A percentile compares a stretch with the other conserved stretches of the same genome.
Conservation (phyloP, 768 basidiomycete species). For the Kwoniella dejecticola region DNA sequence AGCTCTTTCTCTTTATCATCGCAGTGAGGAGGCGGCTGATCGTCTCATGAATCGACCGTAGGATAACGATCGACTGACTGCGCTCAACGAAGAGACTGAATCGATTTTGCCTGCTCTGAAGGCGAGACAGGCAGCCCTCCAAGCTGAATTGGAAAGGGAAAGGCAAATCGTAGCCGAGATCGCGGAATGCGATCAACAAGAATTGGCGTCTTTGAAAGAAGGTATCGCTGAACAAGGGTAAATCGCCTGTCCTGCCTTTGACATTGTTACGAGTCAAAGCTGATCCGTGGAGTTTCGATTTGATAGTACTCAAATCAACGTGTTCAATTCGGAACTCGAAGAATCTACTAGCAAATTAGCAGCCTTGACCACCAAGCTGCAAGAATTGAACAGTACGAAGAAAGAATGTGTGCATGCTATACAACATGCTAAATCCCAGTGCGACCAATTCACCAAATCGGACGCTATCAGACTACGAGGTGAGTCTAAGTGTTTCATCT, state of each 20-base stretch:
- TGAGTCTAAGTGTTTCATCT: conserved; percentile 23
- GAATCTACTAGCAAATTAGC: conserved; percentile 47
- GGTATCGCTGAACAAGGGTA: conserved; percentile 48
- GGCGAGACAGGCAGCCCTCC: conserved; percentile 41
- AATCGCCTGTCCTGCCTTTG: conserved; percentile 4
- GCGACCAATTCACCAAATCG: conserved; percentile 53
- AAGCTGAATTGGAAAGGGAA: conserved; percentile 50
- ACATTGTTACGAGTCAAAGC: too few relatives aligned
- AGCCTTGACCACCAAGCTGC: conserved; percentile 43
- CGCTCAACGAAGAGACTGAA: conserved; percentile 25
- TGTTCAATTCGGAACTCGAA: conserved; percentile 45
- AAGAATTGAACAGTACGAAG: conserved; percentile 41
- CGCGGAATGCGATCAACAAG: conserved; percentile 50
- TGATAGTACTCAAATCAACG: conserved; percentile 50
- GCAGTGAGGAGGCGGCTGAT: too few relatives aligned
- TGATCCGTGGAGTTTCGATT: too few relatives aligned
- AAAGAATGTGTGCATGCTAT: conserved; percentile 42
- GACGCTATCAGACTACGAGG: conserved; percentile 51
- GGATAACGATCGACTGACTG: conserved; percentile 44
- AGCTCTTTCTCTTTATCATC: background rate
- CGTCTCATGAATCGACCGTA: conserved; percentile 4
- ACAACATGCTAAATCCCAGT: conserved; percentile 42
- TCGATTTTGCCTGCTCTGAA: conserved; percentile 43
- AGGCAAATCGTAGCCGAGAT: conserved; percentile 48
- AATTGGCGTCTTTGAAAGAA: conserved; percentile 41